These are phyloP conservation scores for Stephania yunnanensis DNA, from an alignment of 164 flowering plant genomes.

Conservation along the genomic window DNA sequence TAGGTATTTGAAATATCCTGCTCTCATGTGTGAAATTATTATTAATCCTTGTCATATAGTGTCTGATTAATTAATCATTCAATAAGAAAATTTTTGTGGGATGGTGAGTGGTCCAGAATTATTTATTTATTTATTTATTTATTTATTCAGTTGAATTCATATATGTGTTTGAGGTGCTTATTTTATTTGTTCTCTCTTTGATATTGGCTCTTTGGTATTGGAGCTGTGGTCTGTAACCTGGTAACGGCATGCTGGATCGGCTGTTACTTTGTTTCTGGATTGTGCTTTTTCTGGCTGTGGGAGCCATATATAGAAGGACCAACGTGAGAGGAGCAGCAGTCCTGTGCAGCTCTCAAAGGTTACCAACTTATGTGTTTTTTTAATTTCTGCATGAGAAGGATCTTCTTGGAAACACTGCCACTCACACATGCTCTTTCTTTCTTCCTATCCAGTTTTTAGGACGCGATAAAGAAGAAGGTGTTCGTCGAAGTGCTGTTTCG, in stretches of 20 bases:
- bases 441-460: slow-evolving; percentile 68
- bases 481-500: slow-evolving; percentile 94
- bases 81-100: not conserved
- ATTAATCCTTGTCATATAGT: not conserved
- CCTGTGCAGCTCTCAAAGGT: slow-evolving; percentile 99
- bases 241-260: slow-evolving; percentile 49
- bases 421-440: not conserved
- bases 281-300: slow-evolving; percentile 60
- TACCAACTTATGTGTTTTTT: not conserved
- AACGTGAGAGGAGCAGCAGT: slow-evolving; percentile 56
- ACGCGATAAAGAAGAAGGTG: slow-evolving; percentile 81
- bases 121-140: not conserved
- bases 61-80: not conserved
- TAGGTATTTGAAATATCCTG: not conserved
- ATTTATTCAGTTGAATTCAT: not conserved
- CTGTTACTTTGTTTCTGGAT: slow-evolving; percentile 55
- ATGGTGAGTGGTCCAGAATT: not conserved
- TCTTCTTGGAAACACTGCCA: not conserved
- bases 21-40: not conserved
- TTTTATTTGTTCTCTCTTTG: slow-evolving; percentile 68
- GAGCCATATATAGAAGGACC: slow-evolving; percentile 77
- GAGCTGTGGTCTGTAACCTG: slow-evolving; percentile 92
- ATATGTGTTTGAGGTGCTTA: slow-evolving; percentile 42
- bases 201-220: slow-evolving; percentile 87
- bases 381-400: too few species aligned